Conservation (phyloP, 768 basidiomycete species). For the Mycena crocata region DNA sequence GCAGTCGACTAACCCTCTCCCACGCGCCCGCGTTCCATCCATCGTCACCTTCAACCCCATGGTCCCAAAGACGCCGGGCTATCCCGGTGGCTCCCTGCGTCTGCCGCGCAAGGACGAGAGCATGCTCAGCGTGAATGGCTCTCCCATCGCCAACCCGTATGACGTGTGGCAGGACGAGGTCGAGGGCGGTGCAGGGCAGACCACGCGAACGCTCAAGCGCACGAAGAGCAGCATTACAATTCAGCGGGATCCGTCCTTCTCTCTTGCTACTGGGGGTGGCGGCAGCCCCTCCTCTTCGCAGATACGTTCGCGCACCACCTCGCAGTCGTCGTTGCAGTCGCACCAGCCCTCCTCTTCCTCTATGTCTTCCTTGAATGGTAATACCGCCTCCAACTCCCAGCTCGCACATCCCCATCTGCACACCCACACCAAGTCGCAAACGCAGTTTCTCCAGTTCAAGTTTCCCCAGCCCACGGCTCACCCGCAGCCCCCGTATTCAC, state of each 20-base stretch:
- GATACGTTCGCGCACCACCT: slow-evolving; percentile 60
- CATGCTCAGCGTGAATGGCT: slow-evolving; percentile 86
- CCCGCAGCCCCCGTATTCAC: not conserved
- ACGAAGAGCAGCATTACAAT: slow-evolving; percentile 71
- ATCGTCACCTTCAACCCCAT: slow-evolving; percentile 78
- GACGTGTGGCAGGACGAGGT: slow-evolving; percentile 62
- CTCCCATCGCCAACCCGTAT: slow-evolving; percentile 84
- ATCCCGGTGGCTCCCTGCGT: slow-evolving; percentile 64
- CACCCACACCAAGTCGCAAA: slow-evolving; percentile 26
- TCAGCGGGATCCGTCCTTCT: slow-evolving; percentile 65
- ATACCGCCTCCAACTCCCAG: slow-evolving; percentile 10
- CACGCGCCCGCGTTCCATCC: slow-evolving; percentile 61
- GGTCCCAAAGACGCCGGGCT: slow-evolving; percentile 68
- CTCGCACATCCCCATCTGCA: slow-evolving; percentile 45
- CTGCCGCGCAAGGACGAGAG: slow-evolving; percentile 80
- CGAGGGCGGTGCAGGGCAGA: slow-evolving; percentile 38
- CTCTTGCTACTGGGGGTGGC: slow-evolving; percentile 42
- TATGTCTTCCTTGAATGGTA: slow-evolving; percentile 24
- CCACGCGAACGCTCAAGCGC: slow-evolving; percentile 56
- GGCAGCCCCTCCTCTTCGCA: slow-evolving; percentile 41
- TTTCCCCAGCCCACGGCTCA: slow-evolving; percentile 30
- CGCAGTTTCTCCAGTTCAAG: slow-evolving; percentile 32
- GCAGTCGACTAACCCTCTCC: slow-evolving; percentile 40
- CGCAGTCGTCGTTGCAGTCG: slow-evolving; percentile 51
- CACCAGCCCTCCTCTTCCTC: slow-evolving; percentile 28